Evolutionary conservation across 495 filamentous ascomycete genomes (phyloP).

Genomic region (Penicillium cinerascens): DNA sequence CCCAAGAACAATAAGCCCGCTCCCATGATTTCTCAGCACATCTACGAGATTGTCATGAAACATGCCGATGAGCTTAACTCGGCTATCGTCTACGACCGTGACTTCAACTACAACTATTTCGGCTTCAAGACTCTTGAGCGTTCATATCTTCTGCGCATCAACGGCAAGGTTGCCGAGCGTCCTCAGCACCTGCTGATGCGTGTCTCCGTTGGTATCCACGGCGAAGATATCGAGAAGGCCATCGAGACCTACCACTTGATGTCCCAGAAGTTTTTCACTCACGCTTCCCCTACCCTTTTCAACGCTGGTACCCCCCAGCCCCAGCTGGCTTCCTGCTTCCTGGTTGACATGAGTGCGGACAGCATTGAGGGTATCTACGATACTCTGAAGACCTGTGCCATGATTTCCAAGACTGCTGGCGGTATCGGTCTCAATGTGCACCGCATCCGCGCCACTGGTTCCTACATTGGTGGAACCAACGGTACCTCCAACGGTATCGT

Average conservation of each 20-base stretch:
- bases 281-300: constrained; percentile 96
- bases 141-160: constrained; percentile 88
- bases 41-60: constrained; percentile 88
- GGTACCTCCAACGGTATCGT: constrained; percentile 96
- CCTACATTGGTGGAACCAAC: constrained; percentile 96
- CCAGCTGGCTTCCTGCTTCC: constrained; percentile 94
- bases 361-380: constrained; percentile 99
- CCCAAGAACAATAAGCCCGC: constrained; percentile 81
- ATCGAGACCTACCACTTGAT: constrained; percentile 98
- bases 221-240: constrained; percentile 86
- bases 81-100: constrained; percentile 96
- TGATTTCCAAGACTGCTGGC: constrained; percentile 99
- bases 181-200: constrained; percentile 99
- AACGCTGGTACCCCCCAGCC: constrained; percentile 92
- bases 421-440: constrained; percentile 96
- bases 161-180: constrained; percentile 91
- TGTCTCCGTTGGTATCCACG: constrained; percentile 94
- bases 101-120: constrained; percentile 99
- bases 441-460: constrained; percentile 91
- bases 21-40: constrained; percentile 89
- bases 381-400: constrained; percentile 96
- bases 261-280: constrained; percentile 97
- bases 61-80: constrained; percentile 96
- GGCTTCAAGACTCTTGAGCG: constrained; percentile 99
- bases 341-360: constrained; percentile 97